Conservation (phyloP, 208 protist species). For the Naegleria lovaniensis region DNA sequence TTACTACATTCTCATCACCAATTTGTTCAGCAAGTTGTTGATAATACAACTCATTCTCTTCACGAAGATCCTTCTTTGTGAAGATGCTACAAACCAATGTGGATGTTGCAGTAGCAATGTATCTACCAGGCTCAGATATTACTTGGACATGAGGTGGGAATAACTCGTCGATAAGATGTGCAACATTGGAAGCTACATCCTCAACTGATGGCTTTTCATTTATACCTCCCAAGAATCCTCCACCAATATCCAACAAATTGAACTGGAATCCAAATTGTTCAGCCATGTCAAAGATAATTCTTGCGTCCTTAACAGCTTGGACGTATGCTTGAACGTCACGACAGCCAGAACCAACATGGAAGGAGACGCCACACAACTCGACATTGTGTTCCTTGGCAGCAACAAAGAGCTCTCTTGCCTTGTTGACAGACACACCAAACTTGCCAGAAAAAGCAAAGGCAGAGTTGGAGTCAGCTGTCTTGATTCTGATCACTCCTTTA, state of each 20-base stretch:
- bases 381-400: constrained; percentile 45
- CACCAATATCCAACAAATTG: constrained; percentile 72
- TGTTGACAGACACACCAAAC: constrained; percentile 58
- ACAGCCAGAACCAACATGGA: constrained; percentile 79
- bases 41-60: constrained; percentile 4
- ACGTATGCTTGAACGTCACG: constrained; percentile 53
- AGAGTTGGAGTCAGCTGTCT: constrained; percentile 59
- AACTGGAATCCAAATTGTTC: constrained; percentile 57
- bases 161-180: constrained; percentile 54
- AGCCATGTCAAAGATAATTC: constrained; percentile 58
- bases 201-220: constrained; percentile 45
- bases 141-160: constrained; percentile 58
- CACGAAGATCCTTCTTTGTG: constrained; percentile 24
- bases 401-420: constrained; percentile 50
- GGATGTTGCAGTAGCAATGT: constrained; percentile 60
- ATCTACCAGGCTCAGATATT: constrained; percentile 71
- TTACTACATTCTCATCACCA: constrained; percentile 20
- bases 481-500: constrained; percentile 58
- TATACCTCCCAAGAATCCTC: constrained; percentile 61
- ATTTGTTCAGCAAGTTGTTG: constrained; percentile 40
- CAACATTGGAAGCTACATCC: constrained; percentile 53
- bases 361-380: constrained; percentile 65
- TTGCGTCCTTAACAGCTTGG: constrained; percentile 52
- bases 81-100: constrained; percentile 64
- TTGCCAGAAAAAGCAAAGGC: constrained; percentile 67